Conservation (phyloP, 495 filamentous ascomycete species). For the Talaromyces proteolyticus region DNA sequence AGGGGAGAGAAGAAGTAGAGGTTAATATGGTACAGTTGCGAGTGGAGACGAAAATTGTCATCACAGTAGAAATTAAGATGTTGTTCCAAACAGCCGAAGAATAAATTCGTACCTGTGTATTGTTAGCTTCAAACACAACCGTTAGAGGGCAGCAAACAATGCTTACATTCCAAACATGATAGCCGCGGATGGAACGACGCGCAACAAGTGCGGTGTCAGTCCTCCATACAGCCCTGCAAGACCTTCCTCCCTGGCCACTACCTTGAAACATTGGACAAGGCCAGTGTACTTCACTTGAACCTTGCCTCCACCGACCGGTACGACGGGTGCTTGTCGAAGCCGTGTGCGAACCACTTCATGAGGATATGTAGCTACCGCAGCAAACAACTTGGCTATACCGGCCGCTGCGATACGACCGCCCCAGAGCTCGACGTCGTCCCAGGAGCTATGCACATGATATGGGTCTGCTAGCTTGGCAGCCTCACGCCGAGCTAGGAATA, state of each 20-base stretch:
- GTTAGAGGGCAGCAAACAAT: background rate
- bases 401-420: conserved; percentile 44
- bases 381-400: conserved; percentile 49
- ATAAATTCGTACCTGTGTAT: conserved; percentile 57
- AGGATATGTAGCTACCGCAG: conserved; percentile 51
- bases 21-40: background rate
- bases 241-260: conserved; percentile 50
- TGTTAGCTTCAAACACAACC: conserved; percentile 4
- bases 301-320: conserved; percentile 21
- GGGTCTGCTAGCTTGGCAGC: conserved; percentile 22
- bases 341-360: conserved; percentile 53
- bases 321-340: conserved; percentile 48
- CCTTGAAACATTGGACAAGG: conserved; percentile 47
- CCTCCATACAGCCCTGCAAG: conserved; percentile 52
- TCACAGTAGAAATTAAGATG: conserved; percentile 9
- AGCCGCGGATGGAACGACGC: conserved; percentile 74
- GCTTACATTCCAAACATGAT: conserved; percentile 88
- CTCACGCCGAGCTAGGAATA: conserved; percentile 35
- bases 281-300: conserved; percentile 48
- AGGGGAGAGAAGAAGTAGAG: background rate
- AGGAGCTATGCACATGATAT: conserved; percentile 19
- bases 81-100: conserved; percentile 41
- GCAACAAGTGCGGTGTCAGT: conserved; percentile 51
- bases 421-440: conserved; percentile 43
- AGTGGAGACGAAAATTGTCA: background rate